Evolutionary conservation across 768 basidiomycete species (phyloP).

Genomic region (Panaeolus papilionaceus): DNA sequence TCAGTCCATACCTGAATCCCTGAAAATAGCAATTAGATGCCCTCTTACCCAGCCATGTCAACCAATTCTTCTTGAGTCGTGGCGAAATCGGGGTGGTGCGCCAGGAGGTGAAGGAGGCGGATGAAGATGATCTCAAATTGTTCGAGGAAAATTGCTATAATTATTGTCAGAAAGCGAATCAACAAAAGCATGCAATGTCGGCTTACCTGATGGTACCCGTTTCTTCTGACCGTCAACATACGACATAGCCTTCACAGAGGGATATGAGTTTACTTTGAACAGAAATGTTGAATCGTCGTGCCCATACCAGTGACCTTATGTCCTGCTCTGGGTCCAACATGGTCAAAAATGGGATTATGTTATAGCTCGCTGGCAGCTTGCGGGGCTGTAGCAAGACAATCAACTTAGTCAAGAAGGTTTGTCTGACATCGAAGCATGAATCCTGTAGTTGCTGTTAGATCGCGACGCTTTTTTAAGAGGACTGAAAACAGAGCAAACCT

Average conservation of each 20-base stretch:
- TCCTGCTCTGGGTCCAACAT: conserved; percentile 93
- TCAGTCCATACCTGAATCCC: conserved; percentile 73
- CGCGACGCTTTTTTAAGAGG: conserved; percentile 17
- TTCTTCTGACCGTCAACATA: conserved; percentile 59
- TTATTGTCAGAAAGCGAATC: not conserved
- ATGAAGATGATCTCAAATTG: conserved; percentile 84
- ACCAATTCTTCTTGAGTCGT: conserved; percentile 69
- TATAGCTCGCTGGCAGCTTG: conserved; percentile 75
- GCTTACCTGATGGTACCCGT: conserved; percentile 51
- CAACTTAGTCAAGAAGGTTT: conserved; percentile 78
- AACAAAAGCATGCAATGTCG: not conserved
- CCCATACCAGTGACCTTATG: conserved; percentile 66
- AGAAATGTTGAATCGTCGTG: not conserved
- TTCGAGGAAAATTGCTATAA: conserved; percentile 60
- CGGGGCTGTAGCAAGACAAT: conserved; percentile 64
- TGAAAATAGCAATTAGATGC: not conserved
- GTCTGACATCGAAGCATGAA: conserved; percentile 85
- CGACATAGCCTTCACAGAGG: conserved; percentile 51
- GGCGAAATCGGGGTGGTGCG: conserved; percentile 94
- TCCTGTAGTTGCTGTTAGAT: conserved; percentile 57
- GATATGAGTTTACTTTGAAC: not conserved
- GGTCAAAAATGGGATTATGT: conserved; percentile 86
- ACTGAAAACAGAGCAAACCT: conserved; percentile 54
- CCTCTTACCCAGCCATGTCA: conserved; percentile 80
- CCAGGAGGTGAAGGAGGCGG: conserved; percentile 84